Base-by-base conservation (phyloP, 148 eudicot species). In the Polygonum aviculare region DNA sequence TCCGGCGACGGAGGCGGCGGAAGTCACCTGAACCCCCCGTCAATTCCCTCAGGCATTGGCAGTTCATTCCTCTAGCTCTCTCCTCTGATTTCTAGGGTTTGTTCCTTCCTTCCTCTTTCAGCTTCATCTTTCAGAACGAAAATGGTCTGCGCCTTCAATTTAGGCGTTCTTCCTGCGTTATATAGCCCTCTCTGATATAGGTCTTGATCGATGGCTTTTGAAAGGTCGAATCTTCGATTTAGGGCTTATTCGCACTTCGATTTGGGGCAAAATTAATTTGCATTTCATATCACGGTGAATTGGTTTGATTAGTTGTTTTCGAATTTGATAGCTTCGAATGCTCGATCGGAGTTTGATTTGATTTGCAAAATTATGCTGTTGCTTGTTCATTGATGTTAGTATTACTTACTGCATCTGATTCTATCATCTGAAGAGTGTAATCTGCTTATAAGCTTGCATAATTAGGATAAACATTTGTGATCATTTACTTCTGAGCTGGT, bases 61-160 rank as follows among this genome's bases (percentile, higher is more conserved):
- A 33, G 19, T 35, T 67, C 38, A 33, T 67, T 67, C 45, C 44
- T 67, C 44, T 11, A 67, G 36, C 44, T 67, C 39, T 36, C 45
- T 67, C 21, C 44, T 38, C 72, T 19, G 7, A 36, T 5, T 67
- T 67, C 72, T 67, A 67, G 44, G 72, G 72, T 67, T 67, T 38
- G 45, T 38, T 67, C 72, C 9, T 54, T 7, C 69, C 26, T 54
- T 7, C 69, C 4, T 60, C 69, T 60, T 0, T 60, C 55, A 16
- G 55, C 55, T 51, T 18, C 19, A 16, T 51, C 57, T 51, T 2
- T 51, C 19, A 51, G n/a, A 51, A n/a, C 57, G 19, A 51, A 51
- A n/a, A 51, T 6, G 3, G 19, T 44, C 9, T 7, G 47, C 60
- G n/a, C 26, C 9, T 54, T 54, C 26, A 10, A 54, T 19, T 48